These are phyloP conservation scores for Suillus sp. DNA, from an alignment of 768 basidiomycete species.

Conservation along the genomic window DNA sequence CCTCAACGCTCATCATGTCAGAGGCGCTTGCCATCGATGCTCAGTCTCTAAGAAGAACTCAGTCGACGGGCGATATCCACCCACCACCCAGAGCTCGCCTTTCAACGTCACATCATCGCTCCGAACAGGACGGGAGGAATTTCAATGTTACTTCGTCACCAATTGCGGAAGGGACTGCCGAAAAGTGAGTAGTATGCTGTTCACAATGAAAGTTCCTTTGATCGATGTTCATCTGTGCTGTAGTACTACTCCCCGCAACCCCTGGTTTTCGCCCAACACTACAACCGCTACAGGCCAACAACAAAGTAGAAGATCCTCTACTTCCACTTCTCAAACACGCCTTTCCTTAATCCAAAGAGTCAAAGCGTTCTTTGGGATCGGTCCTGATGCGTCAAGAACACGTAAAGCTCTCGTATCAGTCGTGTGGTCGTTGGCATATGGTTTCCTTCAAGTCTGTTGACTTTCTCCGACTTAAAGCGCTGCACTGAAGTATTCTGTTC, in stretches of 20 bases:
- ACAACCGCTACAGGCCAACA: not conserved
- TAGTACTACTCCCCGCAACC: not conserved
- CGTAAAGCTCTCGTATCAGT: slow-evolving; percentile 57
- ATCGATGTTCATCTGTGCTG: not conserved
- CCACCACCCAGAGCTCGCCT: slow-evolving; percentile 31
- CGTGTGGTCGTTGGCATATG: slow-evolving; percentile 52
- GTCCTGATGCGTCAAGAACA: slow-evolving; percentile 49
- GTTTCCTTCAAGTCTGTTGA: slow-evolving; percentile 52
- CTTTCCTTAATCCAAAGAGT: slow-evolving; percentile 26
- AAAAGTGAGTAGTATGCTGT: slow-evolving; percentile 8
- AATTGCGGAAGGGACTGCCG: slow-evolving; percentile 9
- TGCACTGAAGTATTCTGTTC: slow-evolving; percentile 18
- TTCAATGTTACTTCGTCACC: slow-evolving; percentile 15
- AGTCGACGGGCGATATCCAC: slow-evolving; percentile 38
- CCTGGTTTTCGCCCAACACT: not conserved
- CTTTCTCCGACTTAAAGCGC: not conserved
- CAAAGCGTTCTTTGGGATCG: slow-evolving; percentile 52
- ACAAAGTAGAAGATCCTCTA: slow-evolving; percentile 3
- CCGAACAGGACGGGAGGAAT: slow-evolving; percentile 24
- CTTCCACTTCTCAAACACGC: not conserved
- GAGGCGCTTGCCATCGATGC: slow-evolving; percentile 29
- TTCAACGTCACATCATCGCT: slow-evolving; percentile 32
- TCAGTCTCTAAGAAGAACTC: slow-evolving; percentile 37
- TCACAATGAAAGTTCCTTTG: not conserved
- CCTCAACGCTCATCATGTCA: slow-evolving; percentile 31